Evolutionary conservation across 805 yeast genomes (phyloP).

Genomic region (Debaryomyces castellii): DNA sequence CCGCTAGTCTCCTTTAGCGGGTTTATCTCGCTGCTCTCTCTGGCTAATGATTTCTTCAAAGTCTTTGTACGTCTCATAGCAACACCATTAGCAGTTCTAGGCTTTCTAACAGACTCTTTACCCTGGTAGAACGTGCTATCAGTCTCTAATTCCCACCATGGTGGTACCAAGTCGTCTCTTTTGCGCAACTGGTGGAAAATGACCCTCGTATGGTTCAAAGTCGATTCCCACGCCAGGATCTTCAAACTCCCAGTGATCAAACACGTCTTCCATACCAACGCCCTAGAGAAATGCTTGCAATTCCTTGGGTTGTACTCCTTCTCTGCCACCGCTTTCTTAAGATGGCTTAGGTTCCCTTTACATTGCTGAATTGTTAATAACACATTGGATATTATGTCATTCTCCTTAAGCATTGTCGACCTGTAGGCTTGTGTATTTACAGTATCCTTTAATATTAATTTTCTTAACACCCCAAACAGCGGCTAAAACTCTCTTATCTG

Average conservation of each 20-base stretch:
- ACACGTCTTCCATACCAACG: constrained; percentile 38
- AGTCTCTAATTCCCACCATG: constrained; percentile 35
- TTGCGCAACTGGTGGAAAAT: constrained; percentile 33
- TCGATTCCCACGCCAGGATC: constrained; percentile 31
- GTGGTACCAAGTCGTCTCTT: constrained; percentile 30
- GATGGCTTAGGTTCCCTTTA: constrained; percentile 26
- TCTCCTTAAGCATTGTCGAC: constrained; percentile 25
- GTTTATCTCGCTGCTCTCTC: constrained; percentile 18
- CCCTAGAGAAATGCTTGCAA: constrained; percentile 23
- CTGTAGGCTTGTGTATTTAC: background rate
- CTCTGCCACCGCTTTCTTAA: constrained; percentile 26
- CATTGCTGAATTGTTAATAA: constrained; percentile 36
- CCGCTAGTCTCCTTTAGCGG: constrained; percentile 13
- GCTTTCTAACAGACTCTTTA: constrained; percentile 9
- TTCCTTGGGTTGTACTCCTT: constrained; percentile 26
- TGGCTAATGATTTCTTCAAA: constrained; percentile 12
- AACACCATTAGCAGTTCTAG: background rate
- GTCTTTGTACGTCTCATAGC: constrained; percentile 1
- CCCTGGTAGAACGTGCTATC: constrained; percentile 28
- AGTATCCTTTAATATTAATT: too few relatives aligned
- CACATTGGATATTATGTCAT: constrained; percentile 35
- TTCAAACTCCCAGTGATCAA: constrained; percentile 36
- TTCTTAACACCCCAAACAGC: too few relatives aligned
- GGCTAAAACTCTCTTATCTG: background rate
- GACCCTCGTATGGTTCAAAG: constrained; percentile 28